phyloP scores from a whole-genome alignment of 345 rosid genomes.

The Erodium maritimum region DNA sequence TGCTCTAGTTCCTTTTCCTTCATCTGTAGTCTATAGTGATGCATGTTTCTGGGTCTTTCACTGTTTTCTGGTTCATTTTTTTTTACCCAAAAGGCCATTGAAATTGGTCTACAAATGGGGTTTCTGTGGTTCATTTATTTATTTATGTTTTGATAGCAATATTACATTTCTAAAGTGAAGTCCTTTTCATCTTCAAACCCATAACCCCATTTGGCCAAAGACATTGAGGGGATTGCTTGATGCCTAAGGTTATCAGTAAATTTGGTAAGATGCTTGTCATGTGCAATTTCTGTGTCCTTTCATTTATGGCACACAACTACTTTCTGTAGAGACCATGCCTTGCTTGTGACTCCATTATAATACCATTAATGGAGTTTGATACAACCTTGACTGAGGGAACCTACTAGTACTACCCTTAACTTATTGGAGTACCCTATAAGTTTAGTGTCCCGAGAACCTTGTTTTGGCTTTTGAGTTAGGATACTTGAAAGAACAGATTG shows the following conservation, averaged over 20 bases:
- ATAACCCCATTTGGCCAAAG: neutral
- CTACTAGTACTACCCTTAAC: neutral
- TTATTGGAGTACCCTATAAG: neutral
- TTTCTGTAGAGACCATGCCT: constrained; percentile 10
- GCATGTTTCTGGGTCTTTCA: too few relatives aligned
- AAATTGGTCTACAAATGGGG: neutral
- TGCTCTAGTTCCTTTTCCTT: too few relatives aligned
- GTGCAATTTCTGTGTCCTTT: constrained; percentile 17
- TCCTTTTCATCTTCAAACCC: too few relatives aligned
- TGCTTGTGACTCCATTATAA: neutral
- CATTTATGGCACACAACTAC: constrained; percentile 11
- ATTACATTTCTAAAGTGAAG: constrained; percentile 5
- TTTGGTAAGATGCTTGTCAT: constrained; percentile 13
- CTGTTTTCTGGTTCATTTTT: too few relatives aligned
- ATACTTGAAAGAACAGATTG: too few relatives aligned
- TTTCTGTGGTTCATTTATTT: neutral
- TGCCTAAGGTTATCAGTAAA: constrained; percentile 7
- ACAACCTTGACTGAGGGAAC: neutral
- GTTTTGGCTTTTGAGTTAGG: too few relatives aligned
- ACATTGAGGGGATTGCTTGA: constrained; percentile 2
- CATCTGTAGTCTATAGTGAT: too few relatives aligned
- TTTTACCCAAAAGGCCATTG: too few relatives aligned
- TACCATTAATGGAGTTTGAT: neutral
- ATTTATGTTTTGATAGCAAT: neutral
- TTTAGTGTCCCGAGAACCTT: neutral